phyloP scores from a whole-genome alignment of 108 stramenopile species.

The Nannochloropsis gaditana region DNA sequence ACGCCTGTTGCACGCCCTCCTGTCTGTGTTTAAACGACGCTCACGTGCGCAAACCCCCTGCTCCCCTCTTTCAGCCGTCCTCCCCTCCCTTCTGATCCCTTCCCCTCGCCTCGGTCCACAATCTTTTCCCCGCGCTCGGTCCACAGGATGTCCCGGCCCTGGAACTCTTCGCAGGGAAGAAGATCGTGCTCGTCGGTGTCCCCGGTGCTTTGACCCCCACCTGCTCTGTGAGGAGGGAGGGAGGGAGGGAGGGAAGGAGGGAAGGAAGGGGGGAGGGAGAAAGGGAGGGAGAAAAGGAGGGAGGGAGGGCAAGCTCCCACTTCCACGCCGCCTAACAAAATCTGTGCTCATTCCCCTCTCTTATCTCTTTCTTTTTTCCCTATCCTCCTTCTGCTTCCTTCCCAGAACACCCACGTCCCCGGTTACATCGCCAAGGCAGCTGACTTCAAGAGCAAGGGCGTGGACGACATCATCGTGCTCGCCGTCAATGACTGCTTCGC shows the following conservation, averaged over 20 bases:
- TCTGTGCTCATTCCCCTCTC: neutral
- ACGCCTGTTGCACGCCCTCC: too few species aligned
- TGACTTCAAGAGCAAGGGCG: conserved; percentile 50
- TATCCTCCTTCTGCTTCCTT: too few species aligned
- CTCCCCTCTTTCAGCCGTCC: neutral
- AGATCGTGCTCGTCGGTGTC: conserved; percentile 46
- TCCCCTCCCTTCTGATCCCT: neutral
- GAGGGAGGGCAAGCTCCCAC: neutral
- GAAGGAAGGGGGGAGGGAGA: conserved; percentile 34
- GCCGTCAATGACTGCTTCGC: conserved; percentile 58
- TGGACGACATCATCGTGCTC: conserved; percentile 49
- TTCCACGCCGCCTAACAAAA: neutral
- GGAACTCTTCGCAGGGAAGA: conserved; percentile 45
- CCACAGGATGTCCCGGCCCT: conserved; percentile 27
- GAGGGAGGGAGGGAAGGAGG: conserved; percentile 36
- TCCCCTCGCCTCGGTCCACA: neutral
- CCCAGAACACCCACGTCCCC: neutral
- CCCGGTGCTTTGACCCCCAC: conserved; percentile 56
- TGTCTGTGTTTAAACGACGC: too few species aligned
- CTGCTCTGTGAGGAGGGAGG: conserved; percentile 49
- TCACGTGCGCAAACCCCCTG: neutral
- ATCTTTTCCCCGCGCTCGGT: neutral
- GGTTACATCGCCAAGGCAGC: conserved; percentile 29
- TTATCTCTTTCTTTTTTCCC: neutral
- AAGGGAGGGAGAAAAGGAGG: too few species aligned